phyloP scores from a whole-genome alignment of 768 basidiomycete genomes.

The Infundibulicybe gibba region DNA sequence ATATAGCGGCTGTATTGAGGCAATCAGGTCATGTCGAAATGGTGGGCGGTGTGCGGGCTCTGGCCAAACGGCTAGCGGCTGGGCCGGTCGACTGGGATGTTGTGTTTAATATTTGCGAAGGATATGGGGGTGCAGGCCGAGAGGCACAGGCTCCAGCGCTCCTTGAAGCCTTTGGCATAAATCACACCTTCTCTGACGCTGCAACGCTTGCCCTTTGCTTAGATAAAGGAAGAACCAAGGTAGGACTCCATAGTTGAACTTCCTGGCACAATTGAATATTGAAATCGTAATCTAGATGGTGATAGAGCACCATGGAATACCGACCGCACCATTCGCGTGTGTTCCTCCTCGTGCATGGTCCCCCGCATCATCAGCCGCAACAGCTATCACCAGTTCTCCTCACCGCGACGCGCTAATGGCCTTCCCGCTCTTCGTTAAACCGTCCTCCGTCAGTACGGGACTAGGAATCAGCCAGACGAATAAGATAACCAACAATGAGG shows the following conservation, averaged over 20 bases:
- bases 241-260: neutral
- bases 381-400: neutral
- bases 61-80: constrained; percentile 8
- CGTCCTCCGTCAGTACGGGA: constrained; percentile 13
- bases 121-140: constrained; percentile 12
- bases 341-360: constrained; percentile 12
- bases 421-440: constrained; percentile 21
- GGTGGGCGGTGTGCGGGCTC: constrained; percentile 14
- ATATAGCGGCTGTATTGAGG: constrained; percentile 10
- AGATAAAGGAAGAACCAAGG: constrained; percentile 24
- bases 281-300: constrained; percentile 12
- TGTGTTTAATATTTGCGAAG: constrained; percentile 21
- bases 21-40: constrained; percentile 15
- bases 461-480: constrained; percentile 15
- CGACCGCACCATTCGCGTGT: constrained; percentile 16
- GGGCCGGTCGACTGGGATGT: constrained; percentile 16
- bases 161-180: constrained; percentile 17
- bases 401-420: constrained; percentile 5
- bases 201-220: constrained; percentile 18
- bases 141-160: constrained; percentile 22
- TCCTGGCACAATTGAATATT: neutral
- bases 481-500: constrained; percentile 11
- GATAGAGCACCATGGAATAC: constrained; percentile 15
- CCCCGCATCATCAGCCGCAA: neutral
- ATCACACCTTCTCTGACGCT: constrained; percentile 20